Evolutionary conservation across 768 basidiomycete genomes (phyloP).

Genomic region (Nevesoporus exiguus): DNA sequence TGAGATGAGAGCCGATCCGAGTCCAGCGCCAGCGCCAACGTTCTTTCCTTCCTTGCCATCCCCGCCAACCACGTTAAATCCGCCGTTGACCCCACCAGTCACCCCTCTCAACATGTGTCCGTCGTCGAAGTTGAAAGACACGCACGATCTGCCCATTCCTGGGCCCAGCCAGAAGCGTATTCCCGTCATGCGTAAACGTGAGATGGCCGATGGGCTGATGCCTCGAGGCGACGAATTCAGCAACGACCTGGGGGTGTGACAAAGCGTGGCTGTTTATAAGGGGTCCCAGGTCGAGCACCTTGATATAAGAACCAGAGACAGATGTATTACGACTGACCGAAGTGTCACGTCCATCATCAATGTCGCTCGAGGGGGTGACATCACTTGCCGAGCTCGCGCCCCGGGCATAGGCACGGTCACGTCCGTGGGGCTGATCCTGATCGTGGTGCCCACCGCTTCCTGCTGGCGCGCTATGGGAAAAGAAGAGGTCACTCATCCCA

Average conservation of each 20-base stretch:
- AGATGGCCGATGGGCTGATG: conserved; percentile 47
- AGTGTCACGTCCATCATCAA: conserved; percentile 9
- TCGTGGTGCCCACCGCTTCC: conserved; percentile 25
- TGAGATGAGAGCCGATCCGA: neutral
- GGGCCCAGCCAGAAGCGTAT: conserved; percentile 45
- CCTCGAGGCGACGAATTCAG: conserved; percentile 48
- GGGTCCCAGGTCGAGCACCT: conserved; percentile 52
- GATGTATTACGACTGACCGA: conserved; percentile 5
- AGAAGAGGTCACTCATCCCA: conserved; percentile 40
- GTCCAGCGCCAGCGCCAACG: neutral
- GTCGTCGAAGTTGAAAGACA: too few relatives aligned
- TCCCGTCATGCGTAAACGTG: conserved; percentile 53
- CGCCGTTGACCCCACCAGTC: neutral
- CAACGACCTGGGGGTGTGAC: conserved; percentile 33
- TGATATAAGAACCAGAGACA: conserved; percentile 45
- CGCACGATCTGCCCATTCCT: conserved; percentile 54
- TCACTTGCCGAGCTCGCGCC: conserved; percentile 10
- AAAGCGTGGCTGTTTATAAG: conserved; percentile 25
- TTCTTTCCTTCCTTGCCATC: conserved; percentile 2
- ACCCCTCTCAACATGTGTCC: conserved; percentile 18
- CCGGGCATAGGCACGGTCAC: conserved; percentile 9
- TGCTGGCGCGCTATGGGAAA: conserved; percentile 46
- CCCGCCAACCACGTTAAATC: neutral
- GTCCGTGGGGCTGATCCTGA: conserved; percentile 8
- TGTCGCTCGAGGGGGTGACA: conserved; percentile 11